phyloP scores from a whole-genome alignment of 2,329 filamentous ascomycete species.

The Emericellopsis atlantica region DNA sequence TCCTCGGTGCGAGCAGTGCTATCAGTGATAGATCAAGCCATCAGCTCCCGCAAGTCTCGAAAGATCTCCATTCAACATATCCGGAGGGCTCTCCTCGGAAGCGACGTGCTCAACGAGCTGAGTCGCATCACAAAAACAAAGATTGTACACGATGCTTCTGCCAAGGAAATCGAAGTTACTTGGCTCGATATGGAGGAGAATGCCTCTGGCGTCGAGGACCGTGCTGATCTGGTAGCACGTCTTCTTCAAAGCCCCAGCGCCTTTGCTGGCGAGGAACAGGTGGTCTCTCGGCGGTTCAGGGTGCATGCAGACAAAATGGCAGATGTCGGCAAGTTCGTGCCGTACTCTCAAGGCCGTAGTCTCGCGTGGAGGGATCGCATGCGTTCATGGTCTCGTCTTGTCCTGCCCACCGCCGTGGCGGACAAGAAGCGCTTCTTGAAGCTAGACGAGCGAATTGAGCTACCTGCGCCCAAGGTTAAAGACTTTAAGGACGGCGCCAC shows the following conservation, averaged over 20 bases:
- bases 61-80: too few relatives aligned
- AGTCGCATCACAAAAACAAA: conserved; percentile 18
- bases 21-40: conserved; percentile 16
- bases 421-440: not conserved
- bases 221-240: conserved; percentile 30
- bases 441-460: not conserved
- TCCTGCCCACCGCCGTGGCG: conserved; percentile 7
- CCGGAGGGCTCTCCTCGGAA: conserved; percentile 4
- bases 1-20: conserved; percentile 9
- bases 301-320: not conserved
- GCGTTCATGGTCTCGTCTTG: conserved; percentile 15
- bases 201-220: conserved; percentile 13
- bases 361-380: conserved; percentile 22
- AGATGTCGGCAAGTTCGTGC: conserved; percentile 7
- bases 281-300: not conserved
- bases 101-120: conserved; percentile 14
- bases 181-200: not conserved
- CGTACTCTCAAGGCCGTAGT: conserved; percentile 13
- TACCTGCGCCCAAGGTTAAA: too few relatives aligned
- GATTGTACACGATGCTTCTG: conserved; percentile 8
- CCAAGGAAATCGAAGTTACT: conserved; percentile 9
- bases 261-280: not conserved
- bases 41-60: too few relatives aligned
- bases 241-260: conserved; percentile 17
- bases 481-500: not conserved